Evolutionary conservation across 2,329 filamentous ascomycete genomes (phyloP), one percentile per base, ranked within the genome.

Genomic region (Cladosporium phlei): DNA sequence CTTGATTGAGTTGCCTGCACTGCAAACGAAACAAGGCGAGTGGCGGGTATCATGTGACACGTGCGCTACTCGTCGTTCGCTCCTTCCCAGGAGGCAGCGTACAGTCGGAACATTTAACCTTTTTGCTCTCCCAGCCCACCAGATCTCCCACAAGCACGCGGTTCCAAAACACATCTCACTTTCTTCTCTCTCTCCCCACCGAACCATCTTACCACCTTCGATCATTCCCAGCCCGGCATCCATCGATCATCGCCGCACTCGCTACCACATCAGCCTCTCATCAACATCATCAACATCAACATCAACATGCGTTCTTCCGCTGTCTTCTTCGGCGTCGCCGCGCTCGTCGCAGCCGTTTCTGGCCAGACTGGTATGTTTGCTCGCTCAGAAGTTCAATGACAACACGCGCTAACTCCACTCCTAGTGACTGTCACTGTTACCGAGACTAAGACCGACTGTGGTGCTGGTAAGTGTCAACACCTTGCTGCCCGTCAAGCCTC

Each of bases 341-440:
- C 46, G 20, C 30, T 48, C 38, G 29, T 43, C 30, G 32, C 38
- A 8, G 10, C 19, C 33, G 46, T 32, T 43, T 38, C 46, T 32
- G 46, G 37, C 17, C 34, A 35, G 37, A 48, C 38, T 48, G 46
- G 46, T 48, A 37, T 10, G 25, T 19, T 10, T 11, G 16, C 25
- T 29, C 37, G 29, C 19, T 21, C 5, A 2, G 2, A 10, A 16
- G 12, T 28, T 19, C 21, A 25, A 10, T 14, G n/a, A n/a, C 30
- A 7, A 27, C 16, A 21, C 19, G n/a, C 24, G 16, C 38, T 48
- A 28, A 48, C 38, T 28, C n/a, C 22, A 10, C 11, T 24, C 12
- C 17, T n/a, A 48, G 46, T 48, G 22, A 48, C 46, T 20, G 38
- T 43, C 46, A 48, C 46, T 25, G 30, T 43, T 30, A 48, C 46